Percentiles rank a stretch among this genome's conserved stretches.
Conservation (phyloP, 2,329 filamentous ascomycete species). For the Penicillium sp. region DNA sequence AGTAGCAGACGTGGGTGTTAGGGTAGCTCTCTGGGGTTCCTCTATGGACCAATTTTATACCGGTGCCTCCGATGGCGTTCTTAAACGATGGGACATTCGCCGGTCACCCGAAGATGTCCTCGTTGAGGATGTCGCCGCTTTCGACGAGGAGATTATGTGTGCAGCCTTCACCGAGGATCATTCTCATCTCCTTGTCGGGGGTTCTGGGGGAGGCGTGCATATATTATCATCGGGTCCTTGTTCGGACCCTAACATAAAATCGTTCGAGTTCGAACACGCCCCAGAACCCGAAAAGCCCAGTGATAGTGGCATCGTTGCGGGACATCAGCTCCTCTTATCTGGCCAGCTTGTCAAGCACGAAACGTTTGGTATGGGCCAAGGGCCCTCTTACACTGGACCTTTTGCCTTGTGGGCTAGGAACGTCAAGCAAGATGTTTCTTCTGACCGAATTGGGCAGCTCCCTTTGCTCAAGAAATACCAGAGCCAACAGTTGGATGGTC, state of each 20-base stretch:
- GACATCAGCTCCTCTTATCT: conserved; percentile 30
- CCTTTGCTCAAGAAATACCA: conserved; percentile 29
- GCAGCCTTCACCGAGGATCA: conserved; percentile 58
- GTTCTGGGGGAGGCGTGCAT: conserved; percentile 56
- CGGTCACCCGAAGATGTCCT: conserved; percentile 52
- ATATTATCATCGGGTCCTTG: conserved; percentile 46
- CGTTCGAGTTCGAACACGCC: conserved; percentile 30
- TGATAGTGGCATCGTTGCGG: conserved; percentile 23
- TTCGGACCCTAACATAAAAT: conserved; percentile 18
- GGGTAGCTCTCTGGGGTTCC: conserved; percentile 58
- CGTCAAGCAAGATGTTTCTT: conserved; percentile 15
- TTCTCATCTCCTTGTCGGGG: conserved; percentile 57
- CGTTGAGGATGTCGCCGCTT: conserved; percentile 50
- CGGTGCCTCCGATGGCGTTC: conserved; percentile 60
- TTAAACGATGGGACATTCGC: conserved; percentile 62
- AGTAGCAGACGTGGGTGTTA: conserved; percentile 57
- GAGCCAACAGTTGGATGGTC: conserved; percentile 35
- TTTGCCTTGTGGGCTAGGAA: conserved; percentile 44
- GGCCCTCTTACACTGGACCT: conserved; percentile 42
- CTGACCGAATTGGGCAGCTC: conserved; percentile 23
- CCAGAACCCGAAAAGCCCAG: conserved; percentile 11
- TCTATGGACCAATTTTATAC: conserved; percentile 56
- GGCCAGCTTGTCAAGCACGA: conserved; percentile 38
- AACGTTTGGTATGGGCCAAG: conserved; percentile 42
- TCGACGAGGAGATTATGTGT: conserved; percentile 57